phyloP scores from a whole-genome alignment of 805 yeast genomes.

The Kodamaea kaohsiungensis region DNA sequence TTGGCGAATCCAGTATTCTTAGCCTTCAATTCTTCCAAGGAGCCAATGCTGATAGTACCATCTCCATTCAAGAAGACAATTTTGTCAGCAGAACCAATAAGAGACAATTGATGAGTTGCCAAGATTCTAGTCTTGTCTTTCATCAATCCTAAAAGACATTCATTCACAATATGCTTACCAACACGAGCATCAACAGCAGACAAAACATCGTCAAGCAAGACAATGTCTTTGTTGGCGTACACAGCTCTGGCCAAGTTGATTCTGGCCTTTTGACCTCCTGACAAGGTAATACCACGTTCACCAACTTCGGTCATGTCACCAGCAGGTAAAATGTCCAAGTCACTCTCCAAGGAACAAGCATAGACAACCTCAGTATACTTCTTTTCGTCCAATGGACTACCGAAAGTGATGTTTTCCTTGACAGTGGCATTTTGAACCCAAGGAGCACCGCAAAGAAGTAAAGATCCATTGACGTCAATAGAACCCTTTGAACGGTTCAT shows the following conservation, averaged over 20 bases:
- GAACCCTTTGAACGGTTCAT: slow-evolving; percentile 60
- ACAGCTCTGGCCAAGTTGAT: slow-evolving; percentile 78
- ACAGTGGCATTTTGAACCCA: slow-evolving; percentile 87
- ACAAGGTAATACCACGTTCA: slow-evolving; percentile 79
- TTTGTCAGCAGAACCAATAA: slow-evolving; percentile 69
- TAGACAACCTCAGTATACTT: slow-evolving; percentile 56
- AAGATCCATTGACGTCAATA: slow-evolving; percentile 52
- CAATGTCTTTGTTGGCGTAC: slow-evolving; percentile 65
- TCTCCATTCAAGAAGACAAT: slow-evolving; percentile 69
- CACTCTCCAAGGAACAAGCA: slow-evolving; percentile 68
- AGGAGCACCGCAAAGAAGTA: slow-evolving; percentile 62
- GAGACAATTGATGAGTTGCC: slow-evolving; percentile 82
- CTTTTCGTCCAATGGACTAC: slow-evolving; percentile 50
- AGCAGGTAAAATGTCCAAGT: slow-evolving; percentile 65
- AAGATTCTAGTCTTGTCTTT: slow-evolving; percentile 63
- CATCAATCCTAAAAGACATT: slow-evolving; percentile 64
- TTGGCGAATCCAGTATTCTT: slow-evolving; percentile 36
- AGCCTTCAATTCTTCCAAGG: slow-evolving; percentile 51
- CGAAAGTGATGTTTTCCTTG: slow-evolving; percentile 72
- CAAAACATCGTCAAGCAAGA: slow-evolving; percentile 74
- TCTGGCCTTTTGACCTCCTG: slow-evolving; percentile 92
- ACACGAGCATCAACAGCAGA: slow-evolving; percentile 88
- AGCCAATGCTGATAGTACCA: slow-evolving; percentile 61
- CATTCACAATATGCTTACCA: slow-evolving; percentile 71
- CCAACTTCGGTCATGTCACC: slow-evolving; percentile 84